Percentiles rank a stretch among this genome's conserved stretches.
phyloP scores from a whole-genome alignment of 2,329 filamentous ascomycete species.

The Aspergillus floridensis region DNA sequence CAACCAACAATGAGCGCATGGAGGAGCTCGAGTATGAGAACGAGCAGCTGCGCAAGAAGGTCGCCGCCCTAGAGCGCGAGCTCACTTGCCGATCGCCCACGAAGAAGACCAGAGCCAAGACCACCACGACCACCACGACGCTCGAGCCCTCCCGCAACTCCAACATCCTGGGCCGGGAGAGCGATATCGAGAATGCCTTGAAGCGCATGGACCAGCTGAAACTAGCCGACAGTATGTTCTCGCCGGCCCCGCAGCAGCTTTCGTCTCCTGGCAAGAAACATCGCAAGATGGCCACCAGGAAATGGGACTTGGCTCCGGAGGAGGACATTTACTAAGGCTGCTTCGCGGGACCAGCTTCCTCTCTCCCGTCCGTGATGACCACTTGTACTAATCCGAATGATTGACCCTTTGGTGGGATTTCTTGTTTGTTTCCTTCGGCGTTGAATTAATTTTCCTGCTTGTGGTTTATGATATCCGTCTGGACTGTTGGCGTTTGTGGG shows the following conservation, averaged over 20 bases:
- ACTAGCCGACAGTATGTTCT: conserved; percentile 36
- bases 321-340: conserved; percentile 29
- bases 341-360: too few species aligned
- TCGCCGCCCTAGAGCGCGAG: conserved; percentile 65
- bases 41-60: conserved; percentile 63
- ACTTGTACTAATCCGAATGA: neutral
- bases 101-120: conserved; percentile 47
- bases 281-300: conserved; percentile 47
- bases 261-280: conserved; percentile 38
- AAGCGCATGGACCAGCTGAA: conserved; percentile 41
- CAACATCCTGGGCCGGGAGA: conserved; percentile 36
- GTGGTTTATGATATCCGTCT: conserved; percentile 3
- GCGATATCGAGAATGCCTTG: conserved; percentile 40
- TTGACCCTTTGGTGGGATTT: neutral
- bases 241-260: conserved; percentile 23
- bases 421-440: neutral
- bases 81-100: conserved; percentile 62
- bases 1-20: conserved; percentile 56
- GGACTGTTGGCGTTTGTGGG: neutral
- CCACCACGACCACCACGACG: conserved; percentile 15
- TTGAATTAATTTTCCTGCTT: neutral
- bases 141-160: conserved; percentile 26
- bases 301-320: conserved; percentile 48
- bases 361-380: too few species aligned
- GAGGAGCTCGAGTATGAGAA: conserved; percentile 70